These are phyloP conservation scores for Verbascum thapsus DNA, from an alignment of 257 asterid genomes.

Conservation along the genomic window DNA sequence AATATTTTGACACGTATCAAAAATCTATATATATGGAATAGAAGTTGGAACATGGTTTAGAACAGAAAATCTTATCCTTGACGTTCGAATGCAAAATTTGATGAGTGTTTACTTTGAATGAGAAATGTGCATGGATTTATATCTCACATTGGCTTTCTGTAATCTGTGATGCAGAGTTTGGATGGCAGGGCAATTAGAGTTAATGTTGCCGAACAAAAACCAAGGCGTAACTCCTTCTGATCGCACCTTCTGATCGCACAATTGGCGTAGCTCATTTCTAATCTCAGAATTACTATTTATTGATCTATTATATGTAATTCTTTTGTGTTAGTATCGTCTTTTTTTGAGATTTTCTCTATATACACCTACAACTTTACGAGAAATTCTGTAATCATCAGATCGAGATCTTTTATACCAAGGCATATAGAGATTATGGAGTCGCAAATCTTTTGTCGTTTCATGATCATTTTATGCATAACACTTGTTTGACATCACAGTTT, in stretches of 20 bases:
- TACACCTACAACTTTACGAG: conserved; percentile 18
- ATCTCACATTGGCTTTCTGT: background rate
- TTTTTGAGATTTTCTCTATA: background rate
- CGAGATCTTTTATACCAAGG: background rate
- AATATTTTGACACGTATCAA: no score
- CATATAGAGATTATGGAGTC: background rate
- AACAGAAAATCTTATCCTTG: no score
- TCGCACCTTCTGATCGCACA: conserved; percentile 37
- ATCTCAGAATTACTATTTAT: conserved; percentile 1
- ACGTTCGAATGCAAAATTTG: background rate
- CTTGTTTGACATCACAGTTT: no score
- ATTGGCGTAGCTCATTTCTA: conserved; percentile 48
- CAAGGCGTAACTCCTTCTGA: conserved; percentile 52
- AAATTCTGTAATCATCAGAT: background rate
- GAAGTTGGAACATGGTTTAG: no score
- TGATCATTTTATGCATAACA: no score
- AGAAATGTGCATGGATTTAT: no score
- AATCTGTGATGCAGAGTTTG: conserved; percentile 52
- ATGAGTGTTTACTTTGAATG: background rate
- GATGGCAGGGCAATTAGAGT: conserved; percentile 77
- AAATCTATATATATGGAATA: no score
- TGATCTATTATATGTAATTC: conserved; percentile 4
- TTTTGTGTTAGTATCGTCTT: conserved; percentile 9
- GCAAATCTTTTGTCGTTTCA: no score
- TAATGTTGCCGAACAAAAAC: conserved; percentile 71